Conservation (phyloP, 345 rosid species). For the Jatropha curcas region DNA sequence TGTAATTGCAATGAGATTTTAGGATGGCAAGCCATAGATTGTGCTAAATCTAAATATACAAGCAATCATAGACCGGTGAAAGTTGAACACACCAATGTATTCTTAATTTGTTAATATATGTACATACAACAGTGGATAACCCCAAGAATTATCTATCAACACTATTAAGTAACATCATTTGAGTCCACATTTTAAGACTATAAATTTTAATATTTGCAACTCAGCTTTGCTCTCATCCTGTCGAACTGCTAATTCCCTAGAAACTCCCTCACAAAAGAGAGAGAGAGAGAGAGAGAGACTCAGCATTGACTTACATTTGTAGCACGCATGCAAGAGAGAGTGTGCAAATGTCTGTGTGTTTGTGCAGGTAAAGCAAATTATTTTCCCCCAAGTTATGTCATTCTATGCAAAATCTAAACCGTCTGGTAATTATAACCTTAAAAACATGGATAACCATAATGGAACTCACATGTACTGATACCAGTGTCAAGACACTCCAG, state of each 20-base stretch:
- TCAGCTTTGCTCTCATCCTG: background rate
- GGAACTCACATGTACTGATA: conserved; percentile 67
- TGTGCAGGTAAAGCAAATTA: background rate
- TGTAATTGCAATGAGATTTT: conserved; percentile 9
- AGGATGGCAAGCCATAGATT: background rate
- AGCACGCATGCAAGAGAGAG: background rate
- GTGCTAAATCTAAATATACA: background rate
- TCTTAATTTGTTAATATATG: too few species aligned
- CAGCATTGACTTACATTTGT: too few species aligned
- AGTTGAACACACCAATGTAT: background rate
- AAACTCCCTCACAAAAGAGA: background rate
- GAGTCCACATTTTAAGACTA: background rate
- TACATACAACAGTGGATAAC: too few species aligned
- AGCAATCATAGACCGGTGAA: background rate
- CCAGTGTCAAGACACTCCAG: conserved; percentile 68
- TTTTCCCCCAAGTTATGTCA: background rate
- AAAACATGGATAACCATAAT: background rate
- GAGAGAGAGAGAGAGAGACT: background rate
- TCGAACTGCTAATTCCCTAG: background rate
- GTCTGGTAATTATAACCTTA: background rate
- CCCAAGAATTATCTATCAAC: too few species aligned
- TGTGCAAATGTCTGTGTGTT: background rate
- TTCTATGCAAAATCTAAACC: background rate
- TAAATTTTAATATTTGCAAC: background rate
- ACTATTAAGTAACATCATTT: too few species aligned